Conservation (phyloP, 352 stramenopile species). For the Pythium coloratum region DNA sequence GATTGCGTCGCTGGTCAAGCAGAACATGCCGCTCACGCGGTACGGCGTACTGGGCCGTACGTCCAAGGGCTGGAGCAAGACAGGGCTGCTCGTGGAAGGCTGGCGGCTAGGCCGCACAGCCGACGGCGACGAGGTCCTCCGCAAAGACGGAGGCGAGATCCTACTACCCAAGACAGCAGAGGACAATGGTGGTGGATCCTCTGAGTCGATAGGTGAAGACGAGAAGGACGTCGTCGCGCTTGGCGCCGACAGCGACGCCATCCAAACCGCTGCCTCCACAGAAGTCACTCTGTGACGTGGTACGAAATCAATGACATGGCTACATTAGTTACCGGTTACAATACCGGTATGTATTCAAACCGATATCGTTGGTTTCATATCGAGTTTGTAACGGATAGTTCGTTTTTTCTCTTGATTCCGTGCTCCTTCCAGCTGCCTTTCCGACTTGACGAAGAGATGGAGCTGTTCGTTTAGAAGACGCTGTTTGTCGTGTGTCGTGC, state of each 20-base stretch:
- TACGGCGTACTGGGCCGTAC: slow-evolving; percentile 51
- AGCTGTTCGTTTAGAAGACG: neutral
- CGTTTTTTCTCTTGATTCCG: neutral
- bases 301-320: neutral
- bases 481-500: neutral
- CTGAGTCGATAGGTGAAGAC: neutral
- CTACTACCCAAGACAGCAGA: slow-evolving; percentile 31
- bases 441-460: slow-evolving; percentile 5
- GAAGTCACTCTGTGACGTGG: slow-evolving; percentile 8
- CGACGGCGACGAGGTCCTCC: slow-evolving; percentile 37
- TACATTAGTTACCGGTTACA: neutral
- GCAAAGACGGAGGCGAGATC: slow-evolving; percentile 50
- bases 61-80: slow-evolving; percentile 43
- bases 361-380: neutral
- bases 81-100: slow-evolving; percentile 41
- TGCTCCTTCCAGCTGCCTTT: slow-evolving; percentile 5
- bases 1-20: slow-evolving; percentile 42
- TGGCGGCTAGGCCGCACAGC: slow-evolving; percentile 36
- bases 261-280: neutral
- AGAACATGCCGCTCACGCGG: slow-evolving; percentile 46
- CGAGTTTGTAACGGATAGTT: neutral
- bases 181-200: neutral
- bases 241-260: neutral
- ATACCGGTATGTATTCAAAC: neutral
- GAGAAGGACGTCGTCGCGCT: neutral